These are phyloP conservation scores for Talaromyces sp. DNA, from an alignment of 2,329 filamentous ascomycete species.

Conservation along the genomic window DNA sequence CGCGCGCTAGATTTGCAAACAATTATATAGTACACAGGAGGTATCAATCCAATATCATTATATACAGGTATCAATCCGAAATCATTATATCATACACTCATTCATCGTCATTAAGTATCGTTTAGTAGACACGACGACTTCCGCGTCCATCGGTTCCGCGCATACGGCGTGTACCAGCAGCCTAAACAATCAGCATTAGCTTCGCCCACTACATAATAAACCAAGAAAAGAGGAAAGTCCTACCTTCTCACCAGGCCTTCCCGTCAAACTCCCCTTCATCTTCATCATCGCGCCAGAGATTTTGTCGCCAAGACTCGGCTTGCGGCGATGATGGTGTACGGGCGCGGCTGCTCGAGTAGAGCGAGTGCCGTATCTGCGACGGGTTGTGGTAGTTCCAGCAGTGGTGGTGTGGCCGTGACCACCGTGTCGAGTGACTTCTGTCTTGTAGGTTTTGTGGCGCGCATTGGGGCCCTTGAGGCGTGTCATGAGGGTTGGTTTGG, in stretches of 20 bases:
- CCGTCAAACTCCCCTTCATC: conserved; percentile 66
- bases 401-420: conserved; percentile 31
- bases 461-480: conserved; percentile 47
- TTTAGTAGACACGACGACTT: conserved; percentile 24
- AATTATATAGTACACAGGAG: background rate
- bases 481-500: conserved; percentile 53
- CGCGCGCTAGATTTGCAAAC: no score
- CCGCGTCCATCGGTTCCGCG: conserved; percentile 69
- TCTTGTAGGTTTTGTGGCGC: conserved; percentile 34
- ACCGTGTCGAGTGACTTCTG: conserved; percentile 17
- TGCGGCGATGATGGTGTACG: conserved; percentile 62
- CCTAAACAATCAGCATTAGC: conserved; percentile 42
- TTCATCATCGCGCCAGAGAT: conserved; percentile 71
- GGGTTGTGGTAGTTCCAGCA: conserved; percentile 36
- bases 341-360: conserved; percentile 43
- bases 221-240: conserved; percentile 30
- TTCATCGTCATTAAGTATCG: background rate
- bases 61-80: background rate
- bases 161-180: conserved; percentile 70
- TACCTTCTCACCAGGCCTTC: conserved; percentile 65
- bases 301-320: conserved; percentile 70
- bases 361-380: conserved; percentile 22
- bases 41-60: background rate
- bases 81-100: conserved; percentile 4
- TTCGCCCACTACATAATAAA: background rate